Evolutionary conservation across 495 filamentous ascomycete genomes (phyloP).

Genomic region (Penicillium canariense): DNA sequence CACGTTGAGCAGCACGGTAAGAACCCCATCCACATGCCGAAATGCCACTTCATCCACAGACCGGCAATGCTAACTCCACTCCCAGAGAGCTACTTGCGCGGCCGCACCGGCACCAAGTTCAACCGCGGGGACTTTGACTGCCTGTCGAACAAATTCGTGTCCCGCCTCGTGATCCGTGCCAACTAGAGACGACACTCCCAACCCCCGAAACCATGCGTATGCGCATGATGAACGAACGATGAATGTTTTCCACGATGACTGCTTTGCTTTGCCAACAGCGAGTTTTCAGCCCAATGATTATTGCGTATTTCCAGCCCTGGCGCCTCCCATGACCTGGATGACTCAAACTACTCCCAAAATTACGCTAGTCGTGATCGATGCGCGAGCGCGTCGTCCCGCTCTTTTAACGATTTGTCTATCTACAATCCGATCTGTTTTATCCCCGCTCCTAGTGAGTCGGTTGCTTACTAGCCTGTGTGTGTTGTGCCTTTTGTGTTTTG

Average conservation of each 20-base stretch:
- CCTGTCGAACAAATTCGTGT: constrained; percentile 90
- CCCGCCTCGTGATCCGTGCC: constrained; percentile 88
- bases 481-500: constrained; percentile 7
- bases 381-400: constrained; percentile 20
- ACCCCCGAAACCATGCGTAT: constrained; percentile 19
- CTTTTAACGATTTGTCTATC: constrained; percentile 17
- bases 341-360: constrained; percentile 16
- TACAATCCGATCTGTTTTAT: background rate
- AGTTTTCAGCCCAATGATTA: constrained; percentile 15
- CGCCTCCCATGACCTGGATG: constrained; percentile 21
- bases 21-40: constrained; percentile 19
- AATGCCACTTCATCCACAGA: background rate
- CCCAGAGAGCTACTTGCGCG: constrained; percentile 60
- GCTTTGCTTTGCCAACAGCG: constrained; percentile 23
- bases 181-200: constrained; percentile 55
- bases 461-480: constrained; percentile 7
- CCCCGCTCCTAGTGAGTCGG: constrained; percentile 21
- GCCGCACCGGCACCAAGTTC: constrained; percentile 65
- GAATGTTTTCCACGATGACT: constrained; percentile 20
- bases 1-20: constrained; percentile 88
- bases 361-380: constrained; percentile 26
- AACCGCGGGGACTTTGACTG: constrained; percentile 89
- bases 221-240: constrained; percentile 44
- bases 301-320: constrained; percentile 11
- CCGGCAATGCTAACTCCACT: background rate